Conservation (phyloP, 331 rosid species). For the Quercus lobata region DNA sequence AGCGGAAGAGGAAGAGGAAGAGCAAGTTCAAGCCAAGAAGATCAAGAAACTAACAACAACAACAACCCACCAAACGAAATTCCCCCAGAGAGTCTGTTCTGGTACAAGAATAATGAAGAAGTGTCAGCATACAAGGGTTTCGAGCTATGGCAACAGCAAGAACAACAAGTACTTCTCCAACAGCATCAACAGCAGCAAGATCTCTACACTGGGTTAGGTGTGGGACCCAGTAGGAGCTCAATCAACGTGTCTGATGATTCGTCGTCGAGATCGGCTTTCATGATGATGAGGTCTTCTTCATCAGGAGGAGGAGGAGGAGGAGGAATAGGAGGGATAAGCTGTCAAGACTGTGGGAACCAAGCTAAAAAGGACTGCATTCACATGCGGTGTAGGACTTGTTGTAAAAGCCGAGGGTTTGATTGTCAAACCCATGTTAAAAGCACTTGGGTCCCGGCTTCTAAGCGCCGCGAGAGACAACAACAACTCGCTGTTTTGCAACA, state of each 20-base stretch:
- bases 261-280: constrained; percentile 57
- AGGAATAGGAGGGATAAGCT: constrained; percentile 46
- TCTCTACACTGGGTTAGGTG: constrained; percentile 68
- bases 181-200: constrained; percentile 39
- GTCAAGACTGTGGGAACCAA: constrained; percentile 97
- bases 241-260: constrained; percentile 55
- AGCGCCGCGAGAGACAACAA: constrained; percentile 70
- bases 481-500: constrained; percentile 31
- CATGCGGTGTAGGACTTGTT: constrained; percentile 86
- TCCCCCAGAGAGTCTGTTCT: constrained; percentile 45
- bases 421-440: constrained; percentile 83
- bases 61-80: constrained; percentile 31
- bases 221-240: constrained; percentile 52
- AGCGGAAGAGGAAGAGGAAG: constrained; percentile 24
- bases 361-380: constrained; percentile 92
- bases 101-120: constrained; percentile 63
- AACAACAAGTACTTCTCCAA: constrained; percentile 17
- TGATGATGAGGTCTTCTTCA: constrained; percentile 36
- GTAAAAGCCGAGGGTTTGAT: constrained; percentile 85
- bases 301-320: constrained; percentile 35
- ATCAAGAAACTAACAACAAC: not conserved
- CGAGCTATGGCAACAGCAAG: constrained; percentile 60
- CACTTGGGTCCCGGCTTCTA: constrained; percentile 91
- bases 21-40: constrained; percentile 14
- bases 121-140: constrained; percentile 51